Evolutionary conservation across 2,329 filamentous ascomycete genomes (phyloP).

Genomic region (Pseudonectria foliicola): DNA sequence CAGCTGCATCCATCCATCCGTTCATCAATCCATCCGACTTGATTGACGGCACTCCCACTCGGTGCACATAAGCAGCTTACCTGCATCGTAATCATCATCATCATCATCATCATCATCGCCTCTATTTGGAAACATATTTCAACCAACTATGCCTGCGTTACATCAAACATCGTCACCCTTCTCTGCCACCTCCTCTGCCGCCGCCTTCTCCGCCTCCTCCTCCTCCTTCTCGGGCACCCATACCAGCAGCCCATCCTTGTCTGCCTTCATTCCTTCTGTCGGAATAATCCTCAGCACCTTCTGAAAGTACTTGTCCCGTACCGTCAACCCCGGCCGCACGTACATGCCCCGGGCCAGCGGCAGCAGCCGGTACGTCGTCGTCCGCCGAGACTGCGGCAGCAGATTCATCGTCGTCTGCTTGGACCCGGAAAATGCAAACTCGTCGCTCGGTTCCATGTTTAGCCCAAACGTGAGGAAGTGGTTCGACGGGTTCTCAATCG

Average conservation of each 20-base stretch:
- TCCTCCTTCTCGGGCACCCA: conserved; percentile 44
- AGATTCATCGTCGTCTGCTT: conserved; percentile 77
- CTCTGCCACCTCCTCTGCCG: conserved; percentile 16
- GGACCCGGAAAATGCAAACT: conserved; percentile 86
- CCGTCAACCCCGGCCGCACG: conserved; percentile 65
- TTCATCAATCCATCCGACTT: no score
- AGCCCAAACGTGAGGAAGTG: conserved; percentile 93
- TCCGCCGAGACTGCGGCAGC: conserved; percentile 70
- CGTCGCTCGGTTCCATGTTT: conserved; percentile 83
- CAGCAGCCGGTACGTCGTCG: conserved; percentile 66
- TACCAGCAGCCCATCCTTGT: conserved; percentile 56
- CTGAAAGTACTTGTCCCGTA: conserved; percentile 88
- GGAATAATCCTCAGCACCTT: conserved; percentile 78
- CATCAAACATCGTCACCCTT: conserved; percentile 4
- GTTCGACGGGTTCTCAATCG: conserved; percentile 86
- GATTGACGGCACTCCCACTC: no score
- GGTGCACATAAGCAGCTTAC: no score
- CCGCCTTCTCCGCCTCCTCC: conserved; percentile 8
- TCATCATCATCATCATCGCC: no score
- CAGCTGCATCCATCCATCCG: no score
- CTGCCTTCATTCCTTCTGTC: conserved; percentile 62
- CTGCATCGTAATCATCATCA: no score
- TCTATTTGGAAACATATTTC: no score
- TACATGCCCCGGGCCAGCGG: conserved; percentile 60
- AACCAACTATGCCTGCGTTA: no score